phyloP scores from a whole-genome alignment of 176 grass and related monocot genomes.

The Guadua angustifolia region DNA sequence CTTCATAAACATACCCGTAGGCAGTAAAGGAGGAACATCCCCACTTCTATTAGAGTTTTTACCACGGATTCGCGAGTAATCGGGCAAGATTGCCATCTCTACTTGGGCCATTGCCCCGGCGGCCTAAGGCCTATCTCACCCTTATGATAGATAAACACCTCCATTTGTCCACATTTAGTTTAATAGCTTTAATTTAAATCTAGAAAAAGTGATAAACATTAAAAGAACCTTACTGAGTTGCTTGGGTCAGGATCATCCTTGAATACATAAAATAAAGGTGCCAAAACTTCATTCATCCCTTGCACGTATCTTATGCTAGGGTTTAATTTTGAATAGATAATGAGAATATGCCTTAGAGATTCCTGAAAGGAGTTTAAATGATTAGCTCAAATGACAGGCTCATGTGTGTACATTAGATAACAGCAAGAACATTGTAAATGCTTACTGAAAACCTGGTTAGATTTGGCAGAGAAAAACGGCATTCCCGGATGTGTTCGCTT shows the following conservation, averaged over 20 bases:
- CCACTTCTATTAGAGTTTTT: too few species aligned
- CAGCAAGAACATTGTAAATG: conserved; percentile 21
- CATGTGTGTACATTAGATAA: conserved; percentile 3
- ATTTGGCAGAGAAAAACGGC: conserved; percentile 68
- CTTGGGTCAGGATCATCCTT: conserved; percentile 59
- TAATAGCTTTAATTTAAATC: neutral
- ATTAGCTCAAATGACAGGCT: conserved; percentile 24
- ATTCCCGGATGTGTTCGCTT: conserved; percentile 90
- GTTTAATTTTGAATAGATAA: conserved; percentile 94
- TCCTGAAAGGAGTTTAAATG: conserved; percentile 59
- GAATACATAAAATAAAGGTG: conserved; percentile 84
- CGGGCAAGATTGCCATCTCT: too few species aligned
- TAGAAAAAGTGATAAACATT: neutral
- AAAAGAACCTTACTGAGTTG: conserved; percentile 61
- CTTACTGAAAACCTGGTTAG: conserved; percentile 56
- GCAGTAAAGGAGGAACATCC: too few species aligned
- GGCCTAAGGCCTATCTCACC: too few species aligned
- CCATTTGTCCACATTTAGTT: neutral
- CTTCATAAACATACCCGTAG: too few species aligned
- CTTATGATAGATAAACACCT: neutral
- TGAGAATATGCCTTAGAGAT: conserved; percentile 83
- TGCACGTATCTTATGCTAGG: conserved; percentile 88
- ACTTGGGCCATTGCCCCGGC: too few species aligned
- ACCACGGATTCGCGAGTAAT: too few species aligned
- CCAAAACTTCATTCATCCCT: conserved; percentile 98